Percentiles rank a stretch among this genome's conserved stretches.
Evolutionary conservation across 345 rosid genomes (phyloP).

Genomic region (Conringia planisiliqua): DNA sequence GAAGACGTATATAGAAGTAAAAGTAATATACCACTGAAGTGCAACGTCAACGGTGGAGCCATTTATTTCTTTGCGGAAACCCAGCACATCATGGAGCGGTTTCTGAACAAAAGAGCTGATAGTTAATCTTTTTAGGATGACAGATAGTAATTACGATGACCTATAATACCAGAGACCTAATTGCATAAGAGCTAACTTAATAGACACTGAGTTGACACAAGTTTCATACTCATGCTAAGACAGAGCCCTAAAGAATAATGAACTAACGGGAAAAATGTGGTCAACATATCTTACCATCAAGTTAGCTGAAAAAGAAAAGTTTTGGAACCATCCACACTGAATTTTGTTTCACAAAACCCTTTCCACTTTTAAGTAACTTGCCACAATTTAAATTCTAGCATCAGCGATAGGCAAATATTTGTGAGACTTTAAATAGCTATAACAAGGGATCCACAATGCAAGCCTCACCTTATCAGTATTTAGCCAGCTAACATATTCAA

Average conservation of each 20-base stretch:
- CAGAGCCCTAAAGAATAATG: conserved; percentile 5
- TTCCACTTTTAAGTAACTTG: background rate
- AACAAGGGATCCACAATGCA: conserved; percentile 4
- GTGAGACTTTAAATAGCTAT: conserved; percentile 7
- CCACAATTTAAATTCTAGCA: background rate
- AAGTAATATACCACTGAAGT: conserved; percentile 76
- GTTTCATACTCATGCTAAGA: background rate
- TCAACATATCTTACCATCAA: conserved; percentile 12
- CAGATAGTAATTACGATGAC: background rate
- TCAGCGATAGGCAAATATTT: background rate
- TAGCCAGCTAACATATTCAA: conserved; percentile 89
- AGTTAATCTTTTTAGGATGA: conserved; percentile 12
- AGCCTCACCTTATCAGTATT: conserved; percentile 72
- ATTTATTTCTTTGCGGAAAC: conserved; percentile 63
- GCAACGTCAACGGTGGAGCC: conserved; percentile 68
- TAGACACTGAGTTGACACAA: background rate
- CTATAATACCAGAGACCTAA: conserved; percentile 2
- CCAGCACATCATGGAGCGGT: conserved; percentile 82
- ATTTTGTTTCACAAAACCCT: background rate
- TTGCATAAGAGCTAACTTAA: conserved; percentile 11
- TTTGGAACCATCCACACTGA: background rate
- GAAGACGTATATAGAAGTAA: background rate
- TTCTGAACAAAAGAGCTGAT: conserved; percentile 48
- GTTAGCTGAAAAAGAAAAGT: background rate
- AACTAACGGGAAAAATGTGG: background rate